Conservation (phyloP, 352 stramenopile genomes). For the Albugo candida region DNA sequence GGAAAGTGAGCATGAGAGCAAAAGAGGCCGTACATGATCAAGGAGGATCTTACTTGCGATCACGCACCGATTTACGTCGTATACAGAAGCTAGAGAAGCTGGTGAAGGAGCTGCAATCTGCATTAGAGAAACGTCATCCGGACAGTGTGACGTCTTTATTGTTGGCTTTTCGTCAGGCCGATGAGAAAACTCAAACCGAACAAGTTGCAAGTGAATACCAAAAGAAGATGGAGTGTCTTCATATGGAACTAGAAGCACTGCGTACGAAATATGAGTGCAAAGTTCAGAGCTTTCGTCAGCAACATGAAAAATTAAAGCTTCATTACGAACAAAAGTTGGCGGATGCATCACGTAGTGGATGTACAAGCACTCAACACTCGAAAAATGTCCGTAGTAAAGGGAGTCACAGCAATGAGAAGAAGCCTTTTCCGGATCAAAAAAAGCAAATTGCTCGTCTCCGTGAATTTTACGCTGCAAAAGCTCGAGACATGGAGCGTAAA, state of each 20-base stretch:
- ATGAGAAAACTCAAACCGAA: slow-evolving; percentile 35
- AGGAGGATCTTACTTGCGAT: slow-evolving; percentile 3
- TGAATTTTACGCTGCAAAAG: slow-evolving; percentile 53
- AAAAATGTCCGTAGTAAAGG: not conserved
- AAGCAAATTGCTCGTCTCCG: slow-evolving; percentile 30
- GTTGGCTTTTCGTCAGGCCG: slow-evolving; percentile 34
- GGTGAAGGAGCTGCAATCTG: slow-evolving; percentile 47
- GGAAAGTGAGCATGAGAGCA: not conserved
- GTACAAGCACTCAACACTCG: not conserved
- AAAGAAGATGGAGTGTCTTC: slow-evolving; percentile 19
- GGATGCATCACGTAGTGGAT: not conserved
- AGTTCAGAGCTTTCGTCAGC: slow-evolving; percentile 47
- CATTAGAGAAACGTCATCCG: slow-evolving; percentile 50
- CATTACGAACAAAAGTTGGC: slow-evolving; percentile 26
- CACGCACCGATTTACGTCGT: slow-evolving; percentile 31
- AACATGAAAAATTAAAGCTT: slow-evolving; percentile 53
- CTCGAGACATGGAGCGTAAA: slow-evolving; percentile 54
- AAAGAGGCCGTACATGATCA: not conserved
- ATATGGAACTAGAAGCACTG: slow-evolving; percentile 24
- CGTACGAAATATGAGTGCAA: slow-evolving; percentile 33
- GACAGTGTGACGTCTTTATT: slow-evolving; percentile 68
- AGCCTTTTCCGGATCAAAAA: slow-evolving; percentile 28
- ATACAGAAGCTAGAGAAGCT: slow-evolving; percentile 58
- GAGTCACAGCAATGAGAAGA: not conserved
- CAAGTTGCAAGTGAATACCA: slow-evolving; percentile 18